Evolutionary conservation across 2,329 filamentous ascomycete species (phyloP), one percentile per base, ranked within the genome.

Genomic region (Ilyonectria destructans): DNA sequence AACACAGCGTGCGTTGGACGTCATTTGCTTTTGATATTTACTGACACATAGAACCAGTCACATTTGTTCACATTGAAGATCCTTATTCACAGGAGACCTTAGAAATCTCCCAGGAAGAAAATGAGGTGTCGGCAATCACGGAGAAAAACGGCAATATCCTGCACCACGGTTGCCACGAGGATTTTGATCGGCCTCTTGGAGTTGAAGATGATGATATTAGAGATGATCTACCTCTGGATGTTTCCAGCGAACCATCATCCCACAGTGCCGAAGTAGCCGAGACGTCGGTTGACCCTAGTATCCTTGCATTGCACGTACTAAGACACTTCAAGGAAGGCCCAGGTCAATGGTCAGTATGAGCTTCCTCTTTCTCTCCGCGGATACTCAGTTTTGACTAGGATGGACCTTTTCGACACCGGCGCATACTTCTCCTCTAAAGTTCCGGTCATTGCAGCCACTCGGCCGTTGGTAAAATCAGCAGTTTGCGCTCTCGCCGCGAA

Each of bases 381-480:
- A 26, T 15, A 23, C 62, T 59, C 45, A 65, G 5, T 2, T 1
- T 26, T 0, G 0, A 17, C 12, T 3, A 75, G 74, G 73, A 73
- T 75, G 31, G 74, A 75, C 8, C 61, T 75, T 0, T 75, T 75
- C 6, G 74, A 75, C 33, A 75, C 74, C 1, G 73, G 72, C 0
- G 68, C 69, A 6, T 75, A 74, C 40, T 75, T 75, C 35, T 74
- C 73, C 0, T 69, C 70, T 4, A 75, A 74, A 15, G 71, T 75
- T 7, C 74, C 74, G 0, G 67, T 76, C 9, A 72, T 71, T 7
- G 74, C 74, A 35, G 71, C 73, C 2, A 68, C 67, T 0, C 70
- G 67, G 1, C 70, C 68, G 0, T 17, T 76, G 0, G 19, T 76
- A 1, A 74, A 70, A 9, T 77, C 72, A 1, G 55, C 74, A 1